Percentiles rank a stretch among this genome's conserved stretches.
These are phyloP conservation scores for Xylaria sp. DNA, from an alignment of 2,329 filamentous ascomycete genomes.

Conservation along the genomic window DNA sequence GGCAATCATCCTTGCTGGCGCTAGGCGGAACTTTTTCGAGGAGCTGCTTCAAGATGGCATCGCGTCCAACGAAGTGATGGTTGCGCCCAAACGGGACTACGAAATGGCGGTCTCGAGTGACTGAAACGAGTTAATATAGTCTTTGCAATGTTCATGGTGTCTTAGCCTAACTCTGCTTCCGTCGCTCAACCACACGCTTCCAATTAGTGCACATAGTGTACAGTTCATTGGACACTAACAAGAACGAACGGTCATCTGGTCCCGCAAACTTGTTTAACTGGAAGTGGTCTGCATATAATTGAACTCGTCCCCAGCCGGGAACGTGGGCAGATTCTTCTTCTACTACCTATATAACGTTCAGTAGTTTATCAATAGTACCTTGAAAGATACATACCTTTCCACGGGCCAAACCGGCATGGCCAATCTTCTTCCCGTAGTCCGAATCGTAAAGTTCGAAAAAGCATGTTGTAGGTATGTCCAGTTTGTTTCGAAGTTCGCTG, in stretches of 20 bases:
- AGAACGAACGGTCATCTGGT: conserved; percentile 21
- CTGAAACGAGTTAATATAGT: conserved; percentile 16
- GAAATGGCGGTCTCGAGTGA: conserved; percentile 16
- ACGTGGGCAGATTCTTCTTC: conserved; percentile 23
- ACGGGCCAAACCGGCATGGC: background rate
- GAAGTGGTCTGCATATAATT: conserved; percentile 21
- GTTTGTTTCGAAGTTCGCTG: conserved; percentile 14
- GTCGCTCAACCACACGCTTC: conserved; percentile 17
- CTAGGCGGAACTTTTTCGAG: conserved; percentile 27
- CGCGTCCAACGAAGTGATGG: conserved; percentile 35
- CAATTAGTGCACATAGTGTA: conserved; percentile 9
- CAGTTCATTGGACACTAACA: conserved; percentile 12
- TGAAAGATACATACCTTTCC: conserved; percentile 10
- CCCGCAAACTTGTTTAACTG: conserved; percentile 25
- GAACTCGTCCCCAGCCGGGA: conserved; percentile 9
- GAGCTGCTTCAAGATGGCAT: conserved; percentile 26
- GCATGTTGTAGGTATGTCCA: conserved; percentile 19
- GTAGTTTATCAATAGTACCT: background rate
- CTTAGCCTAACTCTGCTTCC: conserved; percentile 11
- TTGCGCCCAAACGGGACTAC: conserved; percentile 39
- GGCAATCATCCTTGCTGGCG: conserved; percentile 40
- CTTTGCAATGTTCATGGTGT: background rate
- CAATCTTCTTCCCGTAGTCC: conserved; percentile 25
- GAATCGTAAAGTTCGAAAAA: conserved; percentile 22
- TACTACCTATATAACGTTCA: conserved; percentile 20